phyloP scores from a whole-genome alignment of 2,329 filamentous ascomycete species.

The Aureobasidium musti region DNA sequence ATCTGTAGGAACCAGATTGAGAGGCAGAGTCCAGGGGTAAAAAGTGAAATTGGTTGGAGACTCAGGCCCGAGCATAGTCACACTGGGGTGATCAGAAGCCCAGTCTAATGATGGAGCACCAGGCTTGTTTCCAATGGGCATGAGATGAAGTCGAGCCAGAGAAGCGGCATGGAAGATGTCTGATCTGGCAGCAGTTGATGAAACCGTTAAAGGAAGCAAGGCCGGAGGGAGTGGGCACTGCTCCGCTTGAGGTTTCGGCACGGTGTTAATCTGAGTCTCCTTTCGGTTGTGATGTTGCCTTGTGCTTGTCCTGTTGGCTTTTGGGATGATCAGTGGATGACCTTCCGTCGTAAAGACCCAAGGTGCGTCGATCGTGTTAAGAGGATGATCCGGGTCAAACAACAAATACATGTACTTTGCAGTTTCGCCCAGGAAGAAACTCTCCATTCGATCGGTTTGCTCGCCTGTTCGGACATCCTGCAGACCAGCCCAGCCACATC shows the following conservation, averaged over 20 bases:
- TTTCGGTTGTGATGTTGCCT: conserved; percentile 31
- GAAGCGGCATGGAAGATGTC: conserved; percentile 90
- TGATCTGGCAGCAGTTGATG: conserved; percentile 72
- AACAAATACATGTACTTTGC: conserved; percentile 93
- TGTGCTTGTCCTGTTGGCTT: conserved; percentile 55
- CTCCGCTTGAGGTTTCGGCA: neutral
- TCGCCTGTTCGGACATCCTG: conserved; percentile 65
- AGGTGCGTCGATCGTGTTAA: conserved; percentile 82
- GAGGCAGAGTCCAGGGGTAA: conserved; percentile 91
- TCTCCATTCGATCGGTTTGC: conserved; percentile 94
- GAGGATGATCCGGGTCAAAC: conserved; percentile 79
- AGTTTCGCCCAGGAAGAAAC: conserved; percentile 96
- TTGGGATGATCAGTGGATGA: conserved; percentile 83
- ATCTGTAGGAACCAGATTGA: conserved; percentile 69
- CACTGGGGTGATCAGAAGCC: conserved; percentile 56
- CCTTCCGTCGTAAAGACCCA: conserved; percentile 97
- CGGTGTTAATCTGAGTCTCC: neutral
- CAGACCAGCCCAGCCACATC: conserved; percentile 90
- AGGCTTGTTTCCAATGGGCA: conserved; percentile 60
- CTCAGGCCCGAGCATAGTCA: conserved; percentile 55
- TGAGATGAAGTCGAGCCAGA: conserved; percentile 76
- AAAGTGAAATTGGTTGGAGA: conserved; percentile 77
- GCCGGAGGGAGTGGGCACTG: conserved; percentile 65
- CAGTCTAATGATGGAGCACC: conserved; percentile 58
- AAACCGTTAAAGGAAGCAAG: conserved; percentile 68